Percentiles rank a stretch among this genome's conserved stretches.
phyloP scores from a whole-genome alignment of 78 protist species.

The Dictyostelium capitatum region DNA sequence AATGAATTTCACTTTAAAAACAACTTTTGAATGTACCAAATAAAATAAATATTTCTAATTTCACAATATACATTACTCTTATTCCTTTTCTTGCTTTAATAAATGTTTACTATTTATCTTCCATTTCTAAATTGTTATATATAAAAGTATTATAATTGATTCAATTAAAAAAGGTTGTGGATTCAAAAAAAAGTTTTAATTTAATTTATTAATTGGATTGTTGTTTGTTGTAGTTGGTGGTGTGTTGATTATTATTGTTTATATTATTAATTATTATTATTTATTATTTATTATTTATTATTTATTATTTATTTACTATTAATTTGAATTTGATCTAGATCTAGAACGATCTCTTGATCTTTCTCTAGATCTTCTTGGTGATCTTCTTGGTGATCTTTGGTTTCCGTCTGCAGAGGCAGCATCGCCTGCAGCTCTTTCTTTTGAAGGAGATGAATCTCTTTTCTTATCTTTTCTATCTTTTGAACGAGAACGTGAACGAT shows the following conservation, averaged over 20 bases:
- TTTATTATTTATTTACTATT: neutral
- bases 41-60: too few relatives aligned
- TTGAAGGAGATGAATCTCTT: constrained; percentile 42
- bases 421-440: constrained; percentile 13
- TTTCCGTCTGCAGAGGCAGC: neutral
- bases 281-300: neutral
- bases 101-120: too few relatives aligned
- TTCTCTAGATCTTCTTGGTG: neutral
- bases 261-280: neutral
- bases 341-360: constrained; percentile 52
- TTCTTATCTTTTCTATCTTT: constrained; percentile 48
- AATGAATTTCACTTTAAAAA: too few relatives aligned
- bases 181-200: too few relatives aligned
- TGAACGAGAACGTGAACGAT: constrained; percentile 8
- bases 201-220: too few relatives aligned
- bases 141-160: too few relatives aligned
- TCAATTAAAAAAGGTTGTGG: too few relatives aligned
- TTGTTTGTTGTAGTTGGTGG: neutral
- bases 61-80: too few relatives aligned
- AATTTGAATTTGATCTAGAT: constrained; percentile 25
- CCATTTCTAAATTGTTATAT: too few relatives aligned
- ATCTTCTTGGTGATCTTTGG: neutral
- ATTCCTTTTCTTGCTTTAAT: too few relatives aligned
- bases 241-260: neutral
- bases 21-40: too few relatives aligned